Base-by-base conservation (phyloP, 2,329 filamentous ascomycete species). In the Aspergillus brunneoviolaceus region DNA sequence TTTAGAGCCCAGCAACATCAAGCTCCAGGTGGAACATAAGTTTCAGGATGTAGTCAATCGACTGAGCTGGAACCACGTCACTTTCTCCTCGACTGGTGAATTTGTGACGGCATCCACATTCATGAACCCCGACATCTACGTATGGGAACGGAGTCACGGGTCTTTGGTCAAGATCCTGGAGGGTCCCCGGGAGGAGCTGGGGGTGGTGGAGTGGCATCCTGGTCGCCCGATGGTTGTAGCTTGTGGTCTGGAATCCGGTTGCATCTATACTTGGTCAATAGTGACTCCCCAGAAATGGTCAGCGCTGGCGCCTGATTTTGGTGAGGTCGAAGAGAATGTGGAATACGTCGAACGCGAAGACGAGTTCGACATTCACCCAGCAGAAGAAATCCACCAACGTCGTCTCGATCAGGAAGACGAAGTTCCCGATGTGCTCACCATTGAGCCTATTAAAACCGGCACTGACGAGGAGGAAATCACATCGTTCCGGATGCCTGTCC, bases 101-200 rank as follows among this genome's bases (percentile, higher is more conserved):
- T 98, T 98, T 73, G 92, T 99, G 47, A 92, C 92, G 25, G 95
- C 96, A 0, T 96, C 92, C 27, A 98, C 95, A 2, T 96, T 92
- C 76, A 98, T 98, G 82, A 99, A 99, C 71, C 93, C 97, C 69
- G 94, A 99, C 76, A 90, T 99, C 64, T 98, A 98, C 77, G 93
- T 98, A 29, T 98, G 94, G 95, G 95, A 99, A 78, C 87, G 95
- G 57, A 90, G 89, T 58, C 92, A 96, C 70, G 95, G 95, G 54
- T 96, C 92, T 76, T 80, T 99, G 59, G 93, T 97, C 56, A 96
- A 96, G 76, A 99, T 99, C 80, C 83, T 99, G 45, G 96, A 99
- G 75, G 94, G 95, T 0, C 93, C 94, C 1, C 96, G 96, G 70
- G 95, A 99, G 77, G 96, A 99, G 76, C 87, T 98, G 63, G 94